phyloP scores from a whole-genome alignment of 2,329 filamentous ascomycete species.

The Penicillium sumatraense region DNA sequence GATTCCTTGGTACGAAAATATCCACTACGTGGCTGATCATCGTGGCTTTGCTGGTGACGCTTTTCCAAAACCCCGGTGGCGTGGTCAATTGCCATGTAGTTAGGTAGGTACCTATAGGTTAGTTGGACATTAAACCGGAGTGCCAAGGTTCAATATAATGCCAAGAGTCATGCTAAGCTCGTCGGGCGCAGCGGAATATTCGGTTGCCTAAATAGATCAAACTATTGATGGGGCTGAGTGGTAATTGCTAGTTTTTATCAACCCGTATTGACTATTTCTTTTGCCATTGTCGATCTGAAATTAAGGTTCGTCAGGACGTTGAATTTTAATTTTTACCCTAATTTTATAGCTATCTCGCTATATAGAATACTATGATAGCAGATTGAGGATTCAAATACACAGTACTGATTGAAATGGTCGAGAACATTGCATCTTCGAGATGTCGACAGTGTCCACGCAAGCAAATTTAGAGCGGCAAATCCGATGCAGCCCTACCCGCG shows the following conservation, averaged over 20 bases:
- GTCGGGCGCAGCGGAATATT: not conserved
- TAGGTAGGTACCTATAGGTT: not conserved
- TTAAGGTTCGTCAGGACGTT: conserved; percentile 3
- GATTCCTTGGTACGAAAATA: not conserved
- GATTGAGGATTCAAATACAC: no score
- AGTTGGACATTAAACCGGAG: not conserved
- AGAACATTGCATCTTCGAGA: not conserved
- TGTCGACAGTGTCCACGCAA: conserved; percentile 5
- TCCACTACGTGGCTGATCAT: not conserved
- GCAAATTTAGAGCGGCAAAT: conserved; percentile 9
- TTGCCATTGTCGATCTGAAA: conserved; percentile 1
- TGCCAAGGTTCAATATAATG: not conserved
- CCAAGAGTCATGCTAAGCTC: conserved; percentile 1
- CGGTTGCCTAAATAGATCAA: not conserved
- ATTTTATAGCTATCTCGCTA: not conserved
- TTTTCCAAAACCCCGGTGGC: not conserved
- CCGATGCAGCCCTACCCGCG: conserved; percentile 10
- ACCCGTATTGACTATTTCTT: no score
- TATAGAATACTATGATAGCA: no score
- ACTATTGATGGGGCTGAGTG: not conserved
- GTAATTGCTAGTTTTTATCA: no score
- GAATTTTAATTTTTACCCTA: not conserved
- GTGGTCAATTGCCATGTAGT: not conserved
- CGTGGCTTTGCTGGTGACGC: not conserved
- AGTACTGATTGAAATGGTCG: no score